Conservation (phyloP, 306 rosid genomes). For the Gleditsia sinensis region DNA sequence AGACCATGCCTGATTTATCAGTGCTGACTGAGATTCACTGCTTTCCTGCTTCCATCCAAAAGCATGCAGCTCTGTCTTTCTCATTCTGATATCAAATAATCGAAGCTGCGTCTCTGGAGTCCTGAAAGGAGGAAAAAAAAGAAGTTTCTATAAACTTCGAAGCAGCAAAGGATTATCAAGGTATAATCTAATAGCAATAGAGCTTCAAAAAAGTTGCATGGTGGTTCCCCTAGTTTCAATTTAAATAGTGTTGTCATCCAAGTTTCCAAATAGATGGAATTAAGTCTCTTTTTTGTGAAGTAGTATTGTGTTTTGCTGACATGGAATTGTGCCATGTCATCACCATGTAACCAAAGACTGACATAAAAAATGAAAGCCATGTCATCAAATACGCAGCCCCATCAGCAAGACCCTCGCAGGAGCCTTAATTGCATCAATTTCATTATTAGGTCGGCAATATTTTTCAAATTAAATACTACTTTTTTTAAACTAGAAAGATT, state of each 20-base stretch:
- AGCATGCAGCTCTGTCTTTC: slow-evolving; percentile 82
- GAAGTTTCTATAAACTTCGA: not conserved
- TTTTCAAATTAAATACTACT: not conserved
- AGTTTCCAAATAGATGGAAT: not conserved
- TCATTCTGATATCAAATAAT: slow-evolving; percentile 76
- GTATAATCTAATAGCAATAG: not conserved
- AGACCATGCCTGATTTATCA: slow-evolving; percentile 97
- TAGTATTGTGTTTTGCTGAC: too few species aligned
- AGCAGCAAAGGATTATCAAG: slow-evolving; percentile 7
- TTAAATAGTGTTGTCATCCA: not conserved
- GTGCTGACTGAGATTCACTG: slow-evolving; percentile 96
- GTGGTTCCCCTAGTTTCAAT: not conserved
- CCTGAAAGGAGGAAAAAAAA: slow-evolving; percentile 45
- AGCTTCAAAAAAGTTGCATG: not conserved
- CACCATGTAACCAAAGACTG: not conserved
- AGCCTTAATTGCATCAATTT: not conserved
- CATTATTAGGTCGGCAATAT: not conserved
- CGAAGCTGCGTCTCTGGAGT: slow-evolving; percentile 91
- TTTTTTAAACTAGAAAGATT: not conserved
- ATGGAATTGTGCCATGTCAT: not conserved
- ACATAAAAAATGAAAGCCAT: too few species aligned
- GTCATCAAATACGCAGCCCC: not conserved
- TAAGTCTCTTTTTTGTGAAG: not conserved
- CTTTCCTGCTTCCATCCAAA: slow-evolving; percentile 99
- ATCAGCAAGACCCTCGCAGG: not conserved